Base-by-base conservation (phyloP, 2,329 filamentous ascomycete species). In the Acrodontium crateriforme region DNA sequence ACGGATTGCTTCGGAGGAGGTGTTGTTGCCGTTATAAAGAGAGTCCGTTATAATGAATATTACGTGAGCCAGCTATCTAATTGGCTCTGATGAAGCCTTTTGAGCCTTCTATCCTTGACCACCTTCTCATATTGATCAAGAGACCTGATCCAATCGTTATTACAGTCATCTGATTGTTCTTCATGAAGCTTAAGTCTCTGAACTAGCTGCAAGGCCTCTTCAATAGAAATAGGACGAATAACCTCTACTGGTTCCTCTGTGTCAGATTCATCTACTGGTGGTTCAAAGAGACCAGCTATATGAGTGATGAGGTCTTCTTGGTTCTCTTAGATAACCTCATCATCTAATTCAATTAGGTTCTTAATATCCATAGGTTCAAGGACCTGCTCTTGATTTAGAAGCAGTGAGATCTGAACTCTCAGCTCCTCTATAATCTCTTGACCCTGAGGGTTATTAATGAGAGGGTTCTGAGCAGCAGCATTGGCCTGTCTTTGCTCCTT, bases 91-190 rank as follows among this genome's bases (percentile, higher is more conserved):
- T 20, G 18, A 8, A 20, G n/a, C 8, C 18, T 20, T n/a, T 20
- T n/a, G n/a, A 20, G n/a, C 18, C n/a, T 8, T n/a, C 18, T 8
- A n/a, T 20, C n/a, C 18, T n/a, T 20, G 8, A 20, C 18, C 8
- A 20, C n/a, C 18, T n/a, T 20, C 18, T 20, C 18, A 20, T 20
- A 20, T 20, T 20, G 18, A 20, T 20, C 18, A 8, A 20, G n/a
- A 8, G 8, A 8, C 18, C n/a, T 8, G 8, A 20, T 8, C 18
- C 18, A 20, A n/a, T n/a, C n/a, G n/a, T 20, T 8, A n/a, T 20
- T 20, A n/a, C 18, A 20, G n/a, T 20, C 18, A 8, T 8, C n/a
- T 8, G 18, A 8, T 20, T 20, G 18, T 20, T 20, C 18, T 20
- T 20, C 18, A 20, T 20, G 18, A 8, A 20, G 18, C n/a, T n/a